Evolutionary conservation across 2,329 filamentous ascomycete genomes (phyloP).

Genomic region (Cordyceps pruinosa): DNA sequence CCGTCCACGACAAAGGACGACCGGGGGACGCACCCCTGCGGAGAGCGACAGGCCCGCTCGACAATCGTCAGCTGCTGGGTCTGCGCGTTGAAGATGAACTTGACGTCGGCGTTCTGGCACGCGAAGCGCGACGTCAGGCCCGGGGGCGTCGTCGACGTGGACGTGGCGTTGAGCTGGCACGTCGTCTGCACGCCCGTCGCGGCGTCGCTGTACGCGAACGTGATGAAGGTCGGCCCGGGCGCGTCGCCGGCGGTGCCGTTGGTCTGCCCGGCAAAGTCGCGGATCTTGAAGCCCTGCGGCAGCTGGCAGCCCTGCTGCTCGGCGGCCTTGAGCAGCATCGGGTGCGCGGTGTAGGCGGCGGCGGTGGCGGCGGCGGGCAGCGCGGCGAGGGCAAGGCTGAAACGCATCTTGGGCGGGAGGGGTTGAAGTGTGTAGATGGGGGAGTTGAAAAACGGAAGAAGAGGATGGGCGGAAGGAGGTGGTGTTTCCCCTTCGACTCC

Average conservation of each 20-base stretch:
- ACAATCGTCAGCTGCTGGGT: slow-evolving; percentile 32
- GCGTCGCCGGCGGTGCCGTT: slow-evolving; percentile 25
- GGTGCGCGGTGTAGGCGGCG: slow-evolving; percentile 23
- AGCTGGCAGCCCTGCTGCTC: slow-evolving; percentile 27
- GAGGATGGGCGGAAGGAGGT: no score
- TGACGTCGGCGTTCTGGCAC: slow-evolving; percentile 34
- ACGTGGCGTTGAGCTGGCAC: slow-evolving; percentile 39
- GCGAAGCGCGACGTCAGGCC: slow-evolving; percentile 31
- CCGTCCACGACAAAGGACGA: not conserved
- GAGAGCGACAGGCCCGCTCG: slow-evolving; percentile 36
- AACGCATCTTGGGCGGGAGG: slow-evolving; percentile 8
- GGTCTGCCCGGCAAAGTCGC: slow-evolving; percentile 28
- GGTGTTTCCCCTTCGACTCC: no score
- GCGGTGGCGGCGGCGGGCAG: not conserved
- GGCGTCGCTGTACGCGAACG: slow-evolving; percentile 36
- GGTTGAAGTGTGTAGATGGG: not conserved
- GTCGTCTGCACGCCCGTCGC: slow-evolving; percentile 33
- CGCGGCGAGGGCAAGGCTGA: not conserved
- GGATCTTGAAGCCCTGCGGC: slow-evolving; percentile 33
- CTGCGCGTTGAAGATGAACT: slow-evolving; percentile 35
- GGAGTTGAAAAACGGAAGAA: not conserved
- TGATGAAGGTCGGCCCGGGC: slow-evolving; percentile 25
- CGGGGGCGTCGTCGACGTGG: slow-evolving; percentile 26
- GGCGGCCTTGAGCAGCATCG: slow-evolving; percentile 19
- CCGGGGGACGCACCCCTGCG: slow-evolving; percentile 27